Evolutionary conservation across 2,329 filamentous ascomycete species (phyloP).

Genomic region (Exophiala viscosa): DNA sequence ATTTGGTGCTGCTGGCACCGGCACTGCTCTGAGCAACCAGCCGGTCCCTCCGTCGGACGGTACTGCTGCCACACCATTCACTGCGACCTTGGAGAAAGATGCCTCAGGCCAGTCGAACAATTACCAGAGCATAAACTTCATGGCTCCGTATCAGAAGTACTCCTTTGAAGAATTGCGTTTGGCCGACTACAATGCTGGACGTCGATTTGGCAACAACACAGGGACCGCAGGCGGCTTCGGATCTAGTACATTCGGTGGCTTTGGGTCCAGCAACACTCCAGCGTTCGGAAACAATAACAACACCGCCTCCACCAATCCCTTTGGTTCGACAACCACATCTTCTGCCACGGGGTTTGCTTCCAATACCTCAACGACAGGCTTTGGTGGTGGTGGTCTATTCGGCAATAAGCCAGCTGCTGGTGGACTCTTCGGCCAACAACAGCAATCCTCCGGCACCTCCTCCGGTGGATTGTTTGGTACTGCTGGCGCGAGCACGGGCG

Average conservation of each 20-base stretch:
- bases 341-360: conserved; percentile 35
- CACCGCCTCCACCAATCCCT: conserved; percentile 28
- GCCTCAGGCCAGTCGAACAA: conserved; percentile 36
- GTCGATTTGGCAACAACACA: conserved; percentile 75
- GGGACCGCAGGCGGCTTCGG: conserved; percentile 82
- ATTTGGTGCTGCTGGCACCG: conserved; percentile 36
- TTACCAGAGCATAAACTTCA: conserved; percentile 49
- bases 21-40: conserved; percentile 40
- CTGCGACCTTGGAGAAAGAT: conserved; percentile 45
- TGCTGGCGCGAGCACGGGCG: conserved; percentile 31
- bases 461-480: conserved; percentile 41
- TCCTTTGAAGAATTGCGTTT: conserved; percentile 80
- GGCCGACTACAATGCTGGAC: conserved; percentile 83
- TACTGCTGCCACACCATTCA: conserved; percentile 46
- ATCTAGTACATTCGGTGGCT: conserved; percentile 49
- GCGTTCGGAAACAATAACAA: conserved; percentile 23
- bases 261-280: conserved; percentile 32
- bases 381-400: conserved; percentile 50
- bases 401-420: conserved; percentile 31
- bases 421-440: conserved; percentile 24
- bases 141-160: conserved; percentile 65
- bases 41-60: conserved; percentile 42
- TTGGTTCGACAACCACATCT: conserved; percentile 37
- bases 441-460: conserved; percentile 32
- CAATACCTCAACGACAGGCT: conserved; percentile 30